Conservation (phyloP, 2,329 filamentous ascomycete genomes). For the Botryotinia convoluta region DNA sequence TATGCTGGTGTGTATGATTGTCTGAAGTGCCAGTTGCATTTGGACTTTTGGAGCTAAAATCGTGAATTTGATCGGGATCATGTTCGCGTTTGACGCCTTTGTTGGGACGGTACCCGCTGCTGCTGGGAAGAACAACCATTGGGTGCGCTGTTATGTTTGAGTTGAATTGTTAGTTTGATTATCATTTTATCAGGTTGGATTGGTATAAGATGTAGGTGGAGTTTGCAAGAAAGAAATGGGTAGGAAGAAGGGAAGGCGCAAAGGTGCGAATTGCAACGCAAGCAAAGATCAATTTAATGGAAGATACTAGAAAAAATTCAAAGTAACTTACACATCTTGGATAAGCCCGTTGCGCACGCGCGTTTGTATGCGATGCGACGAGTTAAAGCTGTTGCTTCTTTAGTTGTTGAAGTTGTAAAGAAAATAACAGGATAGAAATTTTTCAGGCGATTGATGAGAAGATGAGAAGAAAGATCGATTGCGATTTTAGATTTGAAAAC, state of each 20-base stretch:
- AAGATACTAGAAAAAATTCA: neutral
- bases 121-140: slow-evolving; percentile 4
- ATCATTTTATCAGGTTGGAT: neutral
- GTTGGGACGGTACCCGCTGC: neutral
- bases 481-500: neutral
- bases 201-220: neutral
- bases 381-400: neutral
- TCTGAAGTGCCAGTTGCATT: neutral
- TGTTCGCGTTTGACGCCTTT: slow-evolving; percentile 6
- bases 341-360: neutral
- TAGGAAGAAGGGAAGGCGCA: neutral
- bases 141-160: neutral
- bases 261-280: no score
- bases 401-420: neutral
- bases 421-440: neutral
- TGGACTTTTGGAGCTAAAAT: neutral
- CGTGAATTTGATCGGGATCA: neutral
- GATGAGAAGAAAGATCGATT: neutral
- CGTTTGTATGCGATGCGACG: neutral
- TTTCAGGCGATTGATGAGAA: neutral
- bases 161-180: neutral
- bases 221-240: neutral
- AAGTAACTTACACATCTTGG: slow-evolving; percentile 10
- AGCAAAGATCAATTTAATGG: neutral
- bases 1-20: neutral